phyloP scores from a whole-genome alignment of 805 yeast genomes.

The Diddensiella caesifluorescens region DNA sequence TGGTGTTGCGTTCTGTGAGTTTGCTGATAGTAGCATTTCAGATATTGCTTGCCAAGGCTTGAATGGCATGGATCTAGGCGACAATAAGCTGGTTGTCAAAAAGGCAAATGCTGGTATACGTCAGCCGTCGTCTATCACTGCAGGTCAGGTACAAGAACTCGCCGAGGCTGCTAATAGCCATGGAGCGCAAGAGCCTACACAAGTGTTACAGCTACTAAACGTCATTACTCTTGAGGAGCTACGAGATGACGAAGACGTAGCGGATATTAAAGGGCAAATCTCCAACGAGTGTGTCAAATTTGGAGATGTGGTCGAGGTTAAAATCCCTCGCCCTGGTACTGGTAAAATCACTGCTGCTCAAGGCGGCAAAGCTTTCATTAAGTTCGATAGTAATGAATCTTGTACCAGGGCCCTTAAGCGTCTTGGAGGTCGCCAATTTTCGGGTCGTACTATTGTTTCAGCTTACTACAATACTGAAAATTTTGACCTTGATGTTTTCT shows the following conservation, averaged over 20 bases:
- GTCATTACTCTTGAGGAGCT: slow-evolving; percentile 61
- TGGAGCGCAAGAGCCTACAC: slow-evolving; percentile 24
- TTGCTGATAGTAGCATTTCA: slow-evolving; percentile 24
- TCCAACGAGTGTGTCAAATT: slow-evolving; percentile 41
- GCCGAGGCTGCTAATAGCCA: slow-evolving; percentile 23
- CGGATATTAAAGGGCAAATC: slow-evolving; percentile 51
- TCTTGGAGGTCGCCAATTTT: slow-evolving; percentile 61
- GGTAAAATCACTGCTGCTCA: slow-evolving; percentile 35
- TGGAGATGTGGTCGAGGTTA: slow-evolving; percentile 50
- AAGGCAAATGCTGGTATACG: slow-evolving; percentile 33
- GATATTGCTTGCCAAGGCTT: slow-evolving; percentile 33
- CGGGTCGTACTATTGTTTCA: slow-evolving; percentile 64
- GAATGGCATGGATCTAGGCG: slow-evolving; percentile 35
- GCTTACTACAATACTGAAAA: slow-evolving; percentile 49
- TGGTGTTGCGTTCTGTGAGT: slow-evolving; percentile 57
- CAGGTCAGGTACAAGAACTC: slow-evolving; percentile 30
- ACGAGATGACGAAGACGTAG: slow-evolving; percentile 42
- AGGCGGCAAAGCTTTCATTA: slow-evolving; percentile 62
- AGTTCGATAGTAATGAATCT: slow-evolving; percentile 47
- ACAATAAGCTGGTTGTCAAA: slow-evolving; percentile 34
- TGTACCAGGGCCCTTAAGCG: slow-evolving; percentile 53
- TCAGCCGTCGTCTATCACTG: slow-evolving; percentile 22
- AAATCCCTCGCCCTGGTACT: slow-evolving; percentile 55
- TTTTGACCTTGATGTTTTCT: slow-evolving; percentile 10
- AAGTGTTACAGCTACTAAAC: slow-evolving; percentile 62